A percentile compares a stretch with the other conserved stretches of the same genome.
Conservation (phyloP, 2,329 filamentous ascomycete genomes). For the Fonsecaea monophora region DNA sequence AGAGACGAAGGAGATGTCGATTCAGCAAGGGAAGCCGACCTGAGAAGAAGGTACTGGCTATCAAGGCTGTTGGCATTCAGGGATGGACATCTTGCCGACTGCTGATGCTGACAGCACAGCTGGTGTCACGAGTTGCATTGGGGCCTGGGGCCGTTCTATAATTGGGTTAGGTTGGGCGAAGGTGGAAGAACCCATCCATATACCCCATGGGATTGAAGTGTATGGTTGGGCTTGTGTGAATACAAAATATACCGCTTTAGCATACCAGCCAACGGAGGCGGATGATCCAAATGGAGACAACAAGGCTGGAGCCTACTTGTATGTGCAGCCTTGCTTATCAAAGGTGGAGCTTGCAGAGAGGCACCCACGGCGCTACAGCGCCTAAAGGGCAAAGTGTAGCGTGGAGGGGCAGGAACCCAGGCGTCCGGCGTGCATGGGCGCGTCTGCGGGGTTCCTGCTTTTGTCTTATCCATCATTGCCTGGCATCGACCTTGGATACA, state of each 20-base stretch:
- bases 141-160: slow-evolving; percentile 26
- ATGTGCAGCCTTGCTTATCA: slow-evolving; percentile 10
- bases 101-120: slow-evolving; percentile 6
- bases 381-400: not conserved
- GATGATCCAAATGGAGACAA: not conserved
- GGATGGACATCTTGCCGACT: not conserved
- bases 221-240: slow-evolving; percentile 32
- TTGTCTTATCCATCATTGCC: not conserved
- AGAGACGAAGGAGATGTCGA: not conserved
- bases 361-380: not conserved
- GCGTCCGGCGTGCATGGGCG: slow-evolving; percentile 1
- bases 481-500: not conserved
- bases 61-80: slow-evolving; percentile 1
- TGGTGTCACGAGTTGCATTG: slow-evolving; percentile 7
- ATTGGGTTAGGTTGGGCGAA: slow-evolving; percentile 17
- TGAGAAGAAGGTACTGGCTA: not conserved
- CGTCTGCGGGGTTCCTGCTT: slow-evolving; percentile 21
- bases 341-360: not conserved
- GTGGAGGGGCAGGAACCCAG: slow-evolving; percentile 1
- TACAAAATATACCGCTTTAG: slow-evolving; percentile 22
- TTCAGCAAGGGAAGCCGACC: not conserved
- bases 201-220: slow-evolving; percentile 26
- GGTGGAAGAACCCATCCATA: slow-evolving; percentile 23
- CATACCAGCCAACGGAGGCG: not conserved
- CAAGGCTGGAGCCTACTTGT: slow-evolving; percentile 5